Base-by-base conservation (phyloP, 148 eudicot species). In the Polygonum aviculare region DNA sequence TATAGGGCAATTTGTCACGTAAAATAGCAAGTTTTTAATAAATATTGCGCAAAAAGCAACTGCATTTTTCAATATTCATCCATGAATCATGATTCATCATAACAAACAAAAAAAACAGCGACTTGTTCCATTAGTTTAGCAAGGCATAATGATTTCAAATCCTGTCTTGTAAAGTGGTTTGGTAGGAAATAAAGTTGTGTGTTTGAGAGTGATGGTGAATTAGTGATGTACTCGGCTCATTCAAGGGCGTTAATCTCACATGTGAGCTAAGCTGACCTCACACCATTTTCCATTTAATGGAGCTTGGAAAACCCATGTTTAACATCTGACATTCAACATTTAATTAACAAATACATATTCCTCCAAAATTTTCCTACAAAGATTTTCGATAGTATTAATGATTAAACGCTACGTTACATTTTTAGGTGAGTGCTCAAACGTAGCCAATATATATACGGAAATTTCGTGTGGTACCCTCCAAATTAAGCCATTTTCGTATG, bases 161-260 rank as follows among this genome's bases (percentile, higher is more conserved):
- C 14, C 69, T 10, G 47, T 8, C 8, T 44, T 7, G 47, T 44
- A 44, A 44, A 44, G 47, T 10, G 35, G 67, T 62, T 62, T 62
- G 69, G 69, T 62, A 62, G 69, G 38, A n/a, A 54, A 54, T 54
- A 54, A 54, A 54, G 60, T 54, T 54, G 26, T 54, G 22, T n/a
- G 55, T 51, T 51, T 7, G 47, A 10, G 47, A 44, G 11, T 6
- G 60, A 21, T n/a, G 31, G 31, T 26, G 1, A 26, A 26, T 26
- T 26, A 54, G 60, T 54, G 26, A 18, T 52, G n/a, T 3, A 45
- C 48, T 45, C 48, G 1, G 54, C 12, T 15, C 18, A 19, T 59
- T 59, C 21, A 8, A 59, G 21, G 65, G 65, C 14, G 57, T 51
- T 51, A 26, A 54, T 22, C 2, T 54, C 60, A 54, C 26, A 54